Base-by-base conservation (phyloP, 495 filamentous ascomycete genomes). In the Podospora didyma region DNA sequence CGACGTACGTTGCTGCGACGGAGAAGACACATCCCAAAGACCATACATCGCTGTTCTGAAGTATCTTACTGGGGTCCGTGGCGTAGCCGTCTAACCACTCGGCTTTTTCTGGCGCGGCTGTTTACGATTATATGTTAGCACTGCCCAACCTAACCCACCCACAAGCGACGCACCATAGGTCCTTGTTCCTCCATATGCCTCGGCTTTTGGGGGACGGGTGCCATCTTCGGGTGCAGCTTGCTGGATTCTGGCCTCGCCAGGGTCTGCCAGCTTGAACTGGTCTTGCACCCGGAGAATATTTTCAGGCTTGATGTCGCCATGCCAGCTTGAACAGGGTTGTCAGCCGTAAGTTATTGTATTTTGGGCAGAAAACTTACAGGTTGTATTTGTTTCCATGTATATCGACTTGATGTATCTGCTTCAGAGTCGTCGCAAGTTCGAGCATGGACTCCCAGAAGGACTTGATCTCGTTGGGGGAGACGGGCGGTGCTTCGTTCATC, bases 1-100 rank as follows among this genome's bases (percentile, higher is more conserved):
- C 58, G 1, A 71, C 62, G 59, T 69, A 75, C n/a, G 72, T 73
- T n/a, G 72, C 72, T 11, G 66, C 69, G 11, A 71, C 47, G 2
- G 72, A 75, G 48, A 75, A 67, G 45, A 75, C 72, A 57, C 72
- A 75, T 19, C 69, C 72, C 28, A 75, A 44, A 3, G 71, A 72
- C 72, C 72, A 75, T 17, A 64, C 67, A 52, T 75, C 72, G 24
- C 67, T 66, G 14, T 53, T 53, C 24, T 53, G 51, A 10, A 23
- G 23, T 47, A 64, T 51, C 69, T 71, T 44, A 28, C 53, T 34
- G 37, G 53, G 45, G 46, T 19, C 31, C 14, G 28, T 45, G 11
- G 17, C 26, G 20, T 54, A 17, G 10, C 47, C 54, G n/a, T 49
- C 49, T 10, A 52, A 44, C 28, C 55, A 61, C 4, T 44, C 26